A percentile compares a stretch with the other conserved stretches of the same genome.
phyloP scores from a whole-genome alignment of 2,329 filamentous ascomycete species.

The Pseudocercospora fijiensis region DNA sequence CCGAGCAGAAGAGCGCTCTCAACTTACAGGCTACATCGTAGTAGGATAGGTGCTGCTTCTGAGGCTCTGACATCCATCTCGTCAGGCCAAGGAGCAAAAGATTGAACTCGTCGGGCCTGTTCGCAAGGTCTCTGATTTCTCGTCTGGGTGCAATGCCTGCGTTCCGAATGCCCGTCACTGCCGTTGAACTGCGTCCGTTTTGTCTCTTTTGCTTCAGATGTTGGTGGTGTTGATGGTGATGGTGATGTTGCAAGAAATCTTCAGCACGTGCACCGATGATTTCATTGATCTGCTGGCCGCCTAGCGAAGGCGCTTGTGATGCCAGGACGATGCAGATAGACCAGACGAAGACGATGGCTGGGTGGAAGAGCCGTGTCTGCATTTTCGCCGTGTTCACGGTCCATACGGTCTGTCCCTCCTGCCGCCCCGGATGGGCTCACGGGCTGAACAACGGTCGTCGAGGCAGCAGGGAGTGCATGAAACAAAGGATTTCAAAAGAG shows the following conservation, averaged over 20 bases:
- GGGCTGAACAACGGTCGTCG: background rate
- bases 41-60: constrained; percentile 67
- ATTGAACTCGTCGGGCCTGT: constrained; percentile 68
- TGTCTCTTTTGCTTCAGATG: constrained; percentile 1
- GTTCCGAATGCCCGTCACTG: constrained; percentile 36
- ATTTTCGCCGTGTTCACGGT: background rate
- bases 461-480: background rate
- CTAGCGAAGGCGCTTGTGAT: background rate
- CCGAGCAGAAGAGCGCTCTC: background rate
- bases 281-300: background rate
- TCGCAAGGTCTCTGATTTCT: constrained; percentile 66
- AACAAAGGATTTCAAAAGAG: background rate
- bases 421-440: background rate
- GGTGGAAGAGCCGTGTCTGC: background rate
- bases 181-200: background rate
- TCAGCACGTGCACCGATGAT: background rate
- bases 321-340: background rate
- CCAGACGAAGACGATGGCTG: background rate
- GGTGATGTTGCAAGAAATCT: background rate
- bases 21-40: constrained; percentile 72
- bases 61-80: constrained; percentile 67
- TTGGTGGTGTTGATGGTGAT: constrained; percentile 5
- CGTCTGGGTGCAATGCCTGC: constrained; percentile 49
- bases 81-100: constrained; percentile 73
- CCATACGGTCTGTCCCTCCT: background rate